phyloP scores from a whole-genome alignment of 257 asterid genomes.

The Solanum virginianum region DNA sequence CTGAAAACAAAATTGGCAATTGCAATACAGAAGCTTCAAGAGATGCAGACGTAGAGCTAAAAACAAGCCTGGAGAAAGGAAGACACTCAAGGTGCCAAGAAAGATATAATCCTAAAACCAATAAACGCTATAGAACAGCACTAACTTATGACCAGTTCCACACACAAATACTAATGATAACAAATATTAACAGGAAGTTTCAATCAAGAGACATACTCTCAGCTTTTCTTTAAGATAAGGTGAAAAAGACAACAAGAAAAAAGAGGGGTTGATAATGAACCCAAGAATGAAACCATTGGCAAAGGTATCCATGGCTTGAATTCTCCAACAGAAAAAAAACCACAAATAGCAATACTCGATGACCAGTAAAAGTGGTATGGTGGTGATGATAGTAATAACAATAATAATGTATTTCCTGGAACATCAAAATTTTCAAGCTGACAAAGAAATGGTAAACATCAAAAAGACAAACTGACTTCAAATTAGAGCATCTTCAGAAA shows the following conservation, averaged over 20 bases:
- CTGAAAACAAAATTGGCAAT: slow-evolving; percentile 31
- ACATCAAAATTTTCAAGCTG: neutral
- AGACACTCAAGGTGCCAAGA: neutral
- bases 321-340: neutral
- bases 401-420: neutral
- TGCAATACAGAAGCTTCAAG: neutral
- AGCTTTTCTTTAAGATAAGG: neutral
- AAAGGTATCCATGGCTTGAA: neutral
- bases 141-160: neutral
- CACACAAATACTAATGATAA: neutral
- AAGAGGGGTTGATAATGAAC: neutral
- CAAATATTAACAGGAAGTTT: neutral
- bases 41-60: neutral
- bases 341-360: neutral
- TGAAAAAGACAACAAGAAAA: neutral
- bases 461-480: neutral
- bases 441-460: neutral
- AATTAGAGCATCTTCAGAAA: neutral
- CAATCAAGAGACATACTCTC: neutral
- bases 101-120: neutral
- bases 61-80: neutral
- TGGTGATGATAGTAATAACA: neutral
- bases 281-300: neutral
- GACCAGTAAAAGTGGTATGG: neutral
- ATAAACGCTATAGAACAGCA: neutral